Base-by-base conservation (phyloP, 176 grass and related monocot species). In the Ensete glaucum region DNA sequence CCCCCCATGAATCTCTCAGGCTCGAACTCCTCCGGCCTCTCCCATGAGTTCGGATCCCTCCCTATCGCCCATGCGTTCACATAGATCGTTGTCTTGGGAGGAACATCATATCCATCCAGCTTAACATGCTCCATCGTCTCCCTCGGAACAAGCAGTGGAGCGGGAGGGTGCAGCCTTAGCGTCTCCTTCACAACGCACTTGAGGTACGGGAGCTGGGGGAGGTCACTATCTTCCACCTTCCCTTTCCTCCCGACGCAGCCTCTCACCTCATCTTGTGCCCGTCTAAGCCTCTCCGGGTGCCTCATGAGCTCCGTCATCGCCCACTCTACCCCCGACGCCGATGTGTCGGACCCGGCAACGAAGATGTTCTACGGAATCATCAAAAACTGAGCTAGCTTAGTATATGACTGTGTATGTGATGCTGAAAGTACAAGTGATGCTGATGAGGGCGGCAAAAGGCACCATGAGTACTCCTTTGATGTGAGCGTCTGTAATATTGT, bases 241-340 rank as follows among this genome's bases (percentile, higher is more conserved):
- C 20, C 70, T 72, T 72, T 72, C 12, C 70, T 25, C 10, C 70
- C 70, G 19, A 54, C 50, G n/a, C 13, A 8, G 2, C 70, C 9
- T 72, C 70, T 72, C n/a, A 72, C 50, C 24, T 70, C 67, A 3
- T 13, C 66, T 26, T 17, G 66, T 4, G 66, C 66, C 20, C 66
- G 13, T 26, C 11, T 49, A 27, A 69, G 34, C 13, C 8, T 3
- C 66, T 70, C 34, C 9, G 67, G 67, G 48, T 70, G 67, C 34
- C 67, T 70, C 67, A 70, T 70, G 4, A 70, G 67, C 67, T 70
- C 67, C 15, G 67, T 19, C 66, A 69, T 69, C 66, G 66, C 66
- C 66, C 66, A 69, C 66, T 69, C 66, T 17, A 69, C 24, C 1
- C 11, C 29, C 66, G 66, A 6, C 27, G 66, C 2, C 3, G 66